These are phyloP conservation scores for Claviceps sp. DNA, from an alignment of 2,329 filamentous ascomycete genomes.

Conservation along the genomic window DNA sequence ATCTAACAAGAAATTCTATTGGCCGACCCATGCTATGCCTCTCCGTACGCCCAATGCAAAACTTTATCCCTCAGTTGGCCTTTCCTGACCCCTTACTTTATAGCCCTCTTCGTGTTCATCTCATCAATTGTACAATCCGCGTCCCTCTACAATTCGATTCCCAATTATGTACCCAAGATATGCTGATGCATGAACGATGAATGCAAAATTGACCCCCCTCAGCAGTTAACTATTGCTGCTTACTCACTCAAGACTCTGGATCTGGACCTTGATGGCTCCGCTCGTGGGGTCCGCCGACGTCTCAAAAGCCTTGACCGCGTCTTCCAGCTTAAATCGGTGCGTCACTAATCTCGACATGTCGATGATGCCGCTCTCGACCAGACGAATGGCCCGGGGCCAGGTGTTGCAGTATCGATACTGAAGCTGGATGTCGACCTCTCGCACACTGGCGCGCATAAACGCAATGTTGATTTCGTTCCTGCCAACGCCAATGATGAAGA, in stretches of 20 bases:
- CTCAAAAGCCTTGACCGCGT: constrained; percentile 80
- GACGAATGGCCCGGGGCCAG: constrained; percentile 83
- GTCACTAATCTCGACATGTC: constrained; percentile 74
- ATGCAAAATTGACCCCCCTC: no score
- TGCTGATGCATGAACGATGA: no score
- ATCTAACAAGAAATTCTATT: no score
- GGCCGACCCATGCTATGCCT: no score
- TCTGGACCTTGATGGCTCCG: constrained; percentile 95
- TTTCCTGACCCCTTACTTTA: no score
- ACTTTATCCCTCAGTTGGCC: no score
- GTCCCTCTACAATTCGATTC: no score
- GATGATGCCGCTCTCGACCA: constrained; percentile 74
- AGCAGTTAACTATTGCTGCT: background rate
- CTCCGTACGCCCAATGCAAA: no score
- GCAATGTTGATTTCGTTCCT: constrained; percentile 92
- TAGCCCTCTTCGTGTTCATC: no score
- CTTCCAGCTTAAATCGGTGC: constrained; percentile 73
- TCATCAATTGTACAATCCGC: no score
- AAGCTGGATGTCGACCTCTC: constrained; percentile 89
- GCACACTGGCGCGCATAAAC: constrained; percentile 83
- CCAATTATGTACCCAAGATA: no score
- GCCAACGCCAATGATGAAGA: constrained; percentile 92
- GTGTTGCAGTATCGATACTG: constrained; percentile 96
- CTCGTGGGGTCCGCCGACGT: constrained; percentile 79
- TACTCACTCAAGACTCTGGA: constrained; percentile 52